Base-by-base conservation (phyloP, 23 red algal genomes). In the Gracilaria vermiculophylla region DNA sequence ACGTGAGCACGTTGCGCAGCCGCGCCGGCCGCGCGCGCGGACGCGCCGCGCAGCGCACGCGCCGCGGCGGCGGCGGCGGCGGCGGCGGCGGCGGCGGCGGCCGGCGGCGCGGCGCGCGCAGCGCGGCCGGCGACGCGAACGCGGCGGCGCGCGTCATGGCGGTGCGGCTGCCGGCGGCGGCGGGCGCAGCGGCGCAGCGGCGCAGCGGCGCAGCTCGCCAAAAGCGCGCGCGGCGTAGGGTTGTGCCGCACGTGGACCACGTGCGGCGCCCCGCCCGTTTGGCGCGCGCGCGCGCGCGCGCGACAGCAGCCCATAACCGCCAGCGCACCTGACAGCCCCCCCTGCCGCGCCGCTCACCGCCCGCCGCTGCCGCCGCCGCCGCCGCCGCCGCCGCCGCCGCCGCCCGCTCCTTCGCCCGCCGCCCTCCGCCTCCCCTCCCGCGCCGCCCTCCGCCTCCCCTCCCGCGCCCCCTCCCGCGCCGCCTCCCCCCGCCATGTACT, bases 401-500 rank as follows among this genome's bases (percentile, higher is more conserved):
- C 67, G 27, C 81, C 34, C 44, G 39, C 62, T 20, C 41, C 60
- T 21, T 53, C 43, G 10, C 43, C 28, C 6, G 35, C 15, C 15
- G 19, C 65, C n/a, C 21, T 27, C 52, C 55, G 25, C 75, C 35
- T 47, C 25, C 69, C 52, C 53, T 78, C 52, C 23, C 37, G 21
- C 35, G 13, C 42, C 73, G 7, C 15, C 28, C 41, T 56, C 21
- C n/a, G 41, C 34, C 56, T 23, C 56, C 10, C 34, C 20, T 42
- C 39, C 61, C 55, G 10, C 64, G 0, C 0, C 45, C 25, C 57
- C 56, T 13, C 24, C 7, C 33, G 11, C 37, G 35, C 32, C 64
- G 17, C 37, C 27, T 10, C 61, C 62, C 32, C 1, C 12, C 23
- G 10, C 9, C 50, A 86, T 86, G 81, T 86, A 86, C 37, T 73